These are phyloP conservation scores for Globisporangium emineosum DNA, from an alignment of 352 stramenopile species.

Conservation along the genomic window DNA sequence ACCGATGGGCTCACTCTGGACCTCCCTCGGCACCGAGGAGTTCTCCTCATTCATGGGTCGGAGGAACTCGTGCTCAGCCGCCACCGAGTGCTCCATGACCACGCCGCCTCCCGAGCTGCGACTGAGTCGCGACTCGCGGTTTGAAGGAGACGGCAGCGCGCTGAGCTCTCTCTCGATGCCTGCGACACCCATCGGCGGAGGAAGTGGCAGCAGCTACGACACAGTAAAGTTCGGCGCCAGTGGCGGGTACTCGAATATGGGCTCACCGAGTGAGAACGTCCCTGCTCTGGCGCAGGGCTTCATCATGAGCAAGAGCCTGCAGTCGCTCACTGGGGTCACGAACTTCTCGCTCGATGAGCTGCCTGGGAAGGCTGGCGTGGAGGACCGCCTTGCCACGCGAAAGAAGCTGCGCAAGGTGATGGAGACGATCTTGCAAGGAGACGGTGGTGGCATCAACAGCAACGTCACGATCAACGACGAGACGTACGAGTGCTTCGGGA, in stretches of 20 bases:
- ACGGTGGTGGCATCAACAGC: not conserved
- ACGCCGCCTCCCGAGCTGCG: conserved; percentile 9
- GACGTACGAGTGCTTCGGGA: conserved; percentile 10
- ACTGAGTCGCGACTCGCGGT: not conserved
- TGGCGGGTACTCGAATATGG: not conserved
- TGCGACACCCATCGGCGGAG: not conserved
- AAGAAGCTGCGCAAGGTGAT: conserved; percentile 20
- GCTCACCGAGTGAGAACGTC: conserved; percentile 8
- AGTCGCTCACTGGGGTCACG: conserved; percentile 23
- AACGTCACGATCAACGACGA: conserved; percentile 12
- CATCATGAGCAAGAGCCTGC: conserved; percentile 31
- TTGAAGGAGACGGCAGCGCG: not conserved
- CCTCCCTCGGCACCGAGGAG: conserved; percentile 5
- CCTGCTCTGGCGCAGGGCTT: conserved; percentile 1
- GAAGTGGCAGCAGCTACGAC: not conserved
- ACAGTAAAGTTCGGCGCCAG: not conserved
- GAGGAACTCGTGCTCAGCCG: not conserved
- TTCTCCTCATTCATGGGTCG: conserved; percentile 3
- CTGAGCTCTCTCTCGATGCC: not conserved
- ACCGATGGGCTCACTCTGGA: conserved; percentile 10
- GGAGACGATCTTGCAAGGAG: conserved; percentile 8
- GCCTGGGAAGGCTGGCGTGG: conserved; percentile 7
- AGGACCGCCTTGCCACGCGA: conserved; percentile 12
- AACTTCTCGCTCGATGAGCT: conserved; percentile 15
- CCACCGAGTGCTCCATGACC: conserved; percentile 10